Conservation (phyloP, 192 early-diverging fungal genomes). For the Phycomyces blakesleeanus region DNA sequence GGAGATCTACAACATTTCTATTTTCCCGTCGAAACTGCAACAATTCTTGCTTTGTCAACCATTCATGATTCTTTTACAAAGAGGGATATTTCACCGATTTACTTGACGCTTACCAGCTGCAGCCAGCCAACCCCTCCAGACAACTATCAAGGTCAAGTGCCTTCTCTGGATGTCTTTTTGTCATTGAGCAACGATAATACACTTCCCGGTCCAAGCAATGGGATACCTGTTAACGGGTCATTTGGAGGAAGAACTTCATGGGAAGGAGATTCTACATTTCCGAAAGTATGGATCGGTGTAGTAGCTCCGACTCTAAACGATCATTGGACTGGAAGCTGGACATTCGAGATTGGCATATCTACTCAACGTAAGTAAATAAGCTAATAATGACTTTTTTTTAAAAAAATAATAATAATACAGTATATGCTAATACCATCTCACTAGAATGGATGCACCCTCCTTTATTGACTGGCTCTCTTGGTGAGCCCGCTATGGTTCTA, state of each 20-base stretch:
- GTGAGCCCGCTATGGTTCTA: conserved; percentile 8
- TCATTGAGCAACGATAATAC: conserved; percentile 16
- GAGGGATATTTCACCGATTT: conserved; percentile 11
- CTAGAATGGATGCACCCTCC: conserved; percentile 18
- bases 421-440: not conserved
- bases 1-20: conserved; percentile 10
- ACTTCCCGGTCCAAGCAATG: conserved; percentile 23
- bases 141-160: conserved; percentile 10
- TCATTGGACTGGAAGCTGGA: conserved; percentile 32
- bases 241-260: conserved; percentile 13
- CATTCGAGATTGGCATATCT: conserved; percentile 32
- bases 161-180: conserved; percentile 27
- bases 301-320: conserved; percentile 11
- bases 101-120: conserved; percentile 29
- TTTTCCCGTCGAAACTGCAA: conserved; percentile 3
- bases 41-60: not conserved
- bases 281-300: conserved; percentile 30
- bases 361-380: conserved; percentile 20
- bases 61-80: not conserved
- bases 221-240: conserved; percentile 9
- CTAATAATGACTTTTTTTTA: not conserved
- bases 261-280: not conserved
- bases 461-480: not conserved
- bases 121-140: conserved; percentile 21
- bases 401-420: not conserved